Evolutionary conservation across 108 stramenopile genomes (phyloP), one percentile per base, ranked within the genome.

Genomic region (Mediolabrus comicus): DNA sequence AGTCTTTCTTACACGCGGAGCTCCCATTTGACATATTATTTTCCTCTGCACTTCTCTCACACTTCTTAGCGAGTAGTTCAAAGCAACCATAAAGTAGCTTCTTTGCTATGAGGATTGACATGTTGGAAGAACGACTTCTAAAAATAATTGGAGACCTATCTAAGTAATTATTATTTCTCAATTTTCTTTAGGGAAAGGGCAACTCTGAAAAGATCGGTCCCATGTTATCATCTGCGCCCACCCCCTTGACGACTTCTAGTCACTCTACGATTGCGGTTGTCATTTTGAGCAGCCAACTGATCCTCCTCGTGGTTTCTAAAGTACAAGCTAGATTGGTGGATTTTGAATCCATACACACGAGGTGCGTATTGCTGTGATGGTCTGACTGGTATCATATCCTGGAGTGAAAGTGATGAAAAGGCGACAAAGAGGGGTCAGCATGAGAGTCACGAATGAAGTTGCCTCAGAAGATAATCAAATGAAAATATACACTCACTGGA

Each of bases 341-440:
- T 95, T 75, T 87, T 93, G 82, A 99, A 99, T 31, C 98, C 98
- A 75, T 94, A 99, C 4, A 98, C 89, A 17, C 95, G 77, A 4
- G 98, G 98, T n/a, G 88, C 71, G 66, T 95, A 95, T 29, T 86
- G 83, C 63, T 92, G 90, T 19, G 87, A 77, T 34, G 94, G 94
- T 57, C 79, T 83, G 26, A 79, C 53, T 7, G 94, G 91, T 30
- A 92, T 86, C 87, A 92, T 89, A 66, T 92, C 91, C 89, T 90
- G 72, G 16, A 34, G 43, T 14, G 24, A 72, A 49, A 17, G 30
- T 31, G 35, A 17, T 60, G 4, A 28, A 25, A 14, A 49, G n/a
- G n/a, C 43, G 13, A 29, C 25, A 17, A 69, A 38, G 41, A 57
- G 28, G 3, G 14, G 13, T 34, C n/a, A 38, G 31, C 54, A 29